Percentiles rank a stretch among this genome's conserved stretches.
Conservation (phyloP, 495 filamentous ascomycete genomes). For the Talaromyces stipitatus region DNA sequence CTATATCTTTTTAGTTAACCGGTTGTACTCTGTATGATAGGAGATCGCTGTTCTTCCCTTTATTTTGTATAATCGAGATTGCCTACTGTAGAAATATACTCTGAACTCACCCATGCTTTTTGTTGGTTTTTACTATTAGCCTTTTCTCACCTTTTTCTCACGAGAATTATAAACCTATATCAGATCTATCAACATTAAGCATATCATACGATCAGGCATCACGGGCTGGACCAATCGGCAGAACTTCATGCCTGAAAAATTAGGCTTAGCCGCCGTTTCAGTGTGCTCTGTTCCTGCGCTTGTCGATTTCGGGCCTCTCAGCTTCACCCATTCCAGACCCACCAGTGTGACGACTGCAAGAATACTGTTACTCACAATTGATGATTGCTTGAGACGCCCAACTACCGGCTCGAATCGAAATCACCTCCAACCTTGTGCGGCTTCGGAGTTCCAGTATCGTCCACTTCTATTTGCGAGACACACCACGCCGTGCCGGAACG, state of each 20-base stretch:
- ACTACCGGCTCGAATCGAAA: neutral
- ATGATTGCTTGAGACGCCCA: neutral
- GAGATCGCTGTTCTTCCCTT: neutral
- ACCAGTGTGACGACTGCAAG: neutral
- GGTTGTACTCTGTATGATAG: neutral
- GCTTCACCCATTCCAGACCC: neutral
- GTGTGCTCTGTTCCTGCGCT: neutral
- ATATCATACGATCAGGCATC: neutral
- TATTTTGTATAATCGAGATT: neutral
- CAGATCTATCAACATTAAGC: neutral
- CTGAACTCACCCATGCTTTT: neutral
- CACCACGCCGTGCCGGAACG: neutral
- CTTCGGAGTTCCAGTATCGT: neutral
- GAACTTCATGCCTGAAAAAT: neutral
- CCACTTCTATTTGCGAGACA: neutral
- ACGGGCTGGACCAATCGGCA: neutral
- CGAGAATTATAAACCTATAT: neutral
- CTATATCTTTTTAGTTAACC: neutral
- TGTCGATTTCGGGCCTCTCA: neutral
- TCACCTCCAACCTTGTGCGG: neutral
- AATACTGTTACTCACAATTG: neutral
- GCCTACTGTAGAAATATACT: neutral
- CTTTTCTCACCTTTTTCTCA: neutral
- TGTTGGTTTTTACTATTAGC: neutral
- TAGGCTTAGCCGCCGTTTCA: neutral